A percentile compares a stretch with the other conserved stretches of the same genome.
Evolutionary conservation across 768 basidiomycete species (phyloP).

Genomic region (Coprinellus aureogranulatus): DNA sequence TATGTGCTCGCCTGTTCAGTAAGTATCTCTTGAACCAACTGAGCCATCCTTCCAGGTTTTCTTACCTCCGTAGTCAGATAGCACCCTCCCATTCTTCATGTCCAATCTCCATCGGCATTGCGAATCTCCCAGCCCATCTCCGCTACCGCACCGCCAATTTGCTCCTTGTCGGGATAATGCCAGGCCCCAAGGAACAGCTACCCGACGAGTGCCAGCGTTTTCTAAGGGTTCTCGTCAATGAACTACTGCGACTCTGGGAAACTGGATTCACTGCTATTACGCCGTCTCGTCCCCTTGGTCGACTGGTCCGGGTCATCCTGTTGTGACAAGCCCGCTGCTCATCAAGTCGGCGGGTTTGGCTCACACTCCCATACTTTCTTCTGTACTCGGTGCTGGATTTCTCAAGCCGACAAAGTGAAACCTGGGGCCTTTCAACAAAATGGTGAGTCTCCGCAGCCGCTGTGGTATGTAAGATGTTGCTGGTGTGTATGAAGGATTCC

Average conservation of each 20-base stretch:
- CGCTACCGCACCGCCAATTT: constrained; percentile 22
- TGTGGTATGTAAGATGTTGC: not conserved
- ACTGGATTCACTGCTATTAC: not conserved
- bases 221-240: constrained; percentile 22
- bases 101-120: constrained; percentile 31
- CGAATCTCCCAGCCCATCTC: constrained; percentile 26
- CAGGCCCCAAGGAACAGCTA: constrained; percentile 22
- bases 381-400: constrained; percentile 35
- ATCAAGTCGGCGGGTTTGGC: constrained; percentile 25
- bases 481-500: not conserved
- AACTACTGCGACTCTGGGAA: constrained; percentile 16
- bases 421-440: not conserved
- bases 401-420: constrained; percentile 19
- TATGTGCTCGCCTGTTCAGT: too few species aligned
- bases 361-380: constrained; percentile 29
- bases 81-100: constrained; percentile 28
- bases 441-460: not conserved
- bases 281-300: constrained; percentile 17
- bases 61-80: too few species aligned
- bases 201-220: constrained; percentile 26
- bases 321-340: constrained; percentile 39
- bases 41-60: too few species aligned
- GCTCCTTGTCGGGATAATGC: constrained; percentile 12
- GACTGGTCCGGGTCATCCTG: constrained; percentile 27
- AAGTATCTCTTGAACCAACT: too few species aligned